Percentiles rank a stretch among this genome's conserved stretches.
Conservation (phyloP, 2,329 filamentous ascomycete species). For the Ceratocystis variospora region DNA sequence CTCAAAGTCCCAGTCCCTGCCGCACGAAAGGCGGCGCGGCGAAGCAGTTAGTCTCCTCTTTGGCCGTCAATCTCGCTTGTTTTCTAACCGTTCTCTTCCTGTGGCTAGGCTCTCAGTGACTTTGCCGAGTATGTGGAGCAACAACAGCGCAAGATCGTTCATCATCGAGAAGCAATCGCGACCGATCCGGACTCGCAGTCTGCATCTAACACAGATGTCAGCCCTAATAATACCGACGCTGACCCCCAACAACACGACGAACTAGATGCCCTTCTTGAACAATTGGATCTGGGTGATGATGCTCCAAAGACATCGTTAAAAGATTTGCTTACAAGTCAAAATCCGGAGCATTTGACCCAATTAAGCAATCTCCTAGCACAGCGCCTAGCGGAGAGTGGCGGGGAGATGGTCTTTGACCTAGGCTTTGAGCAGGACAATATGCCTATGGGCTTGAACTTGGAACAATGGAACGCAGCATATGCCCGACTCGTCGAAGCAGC, state of each 20-base stretch:
- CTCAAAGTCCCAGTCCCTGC: conserved; percentile 41
- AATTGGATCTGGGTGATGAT: conserved; percentile 60
- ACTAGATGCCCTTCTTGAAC: conserved; percentile 77
- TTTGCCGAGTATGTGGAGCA: conserved; percentile 97
- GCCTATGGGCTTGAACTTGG: conserved; percentile 58
- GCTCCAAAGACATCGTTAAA: conserved; percentile 55
- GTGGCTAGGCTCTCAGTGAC: conserved; percentile 61
- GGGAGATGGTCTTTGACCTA: conserved; percentile 82
- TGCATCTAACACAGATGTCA: conserved; percentile 21
- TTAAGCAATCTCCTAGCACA: conserved; percentile 52
- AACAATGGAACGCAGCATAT: conserved; percentile 64
- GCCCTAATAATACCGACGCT: background rate
- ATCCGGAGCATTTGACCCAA: conserved; percentile 35
- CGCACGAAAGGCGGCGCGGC: conserved; percentile 71
- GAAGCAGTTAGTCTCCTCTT: conserved; percentile 50
- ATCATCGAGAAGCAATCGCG: background rate
- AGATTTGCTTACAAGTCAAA: conserved; percentile 53
- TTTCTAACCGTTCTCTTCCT: too few relatives aligned
- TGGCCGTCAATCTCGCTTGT: background rate
- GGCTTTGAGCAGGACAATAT: conserved; percentile 85
- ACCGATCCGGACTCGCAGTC: conserved; percentile 31
- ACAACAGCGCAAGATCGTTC: conserved; percentile 49
- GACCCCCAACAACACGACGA: conserved; percentile 57
- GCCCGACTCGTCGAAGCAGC: conserved; percentile 52
- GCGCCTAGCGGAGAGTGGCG: conserved; percentile 68